phyloP scores from a whole-genome alignment of 2,329 filamentous ascomycete genomes.

The Phyllosticta citrichinensis region DNA sequence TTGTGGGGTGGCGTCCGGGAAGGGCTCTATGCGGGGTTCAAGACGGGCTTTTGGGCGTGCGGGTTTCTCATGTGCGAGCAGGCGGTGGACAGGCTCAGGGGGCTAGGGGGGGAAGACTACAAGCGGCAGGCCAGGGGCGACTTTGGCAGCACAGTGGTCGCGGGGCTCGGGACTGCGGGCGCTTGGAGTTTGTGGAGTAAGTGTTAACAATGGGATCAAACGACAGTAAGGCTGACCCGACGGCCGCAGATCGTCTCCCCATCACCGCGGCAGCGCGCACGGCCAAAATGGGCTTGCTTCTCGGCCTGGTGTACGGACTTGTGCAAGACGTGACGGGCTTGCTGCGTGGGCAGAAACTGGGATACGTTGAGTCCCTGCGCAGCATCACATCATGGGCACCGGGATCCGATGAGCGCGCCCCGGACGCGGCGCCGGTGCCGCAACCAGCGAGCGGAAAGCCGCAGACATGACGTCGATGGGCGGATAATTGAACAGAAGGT shows the following conservation, averaged over 20 bases:
- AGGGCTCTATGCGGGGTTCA: conserved; percentile 63
- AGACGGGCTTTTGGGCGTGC: conserved; percentile 61
- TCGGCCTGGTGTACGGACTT: conserved; percentile 71
- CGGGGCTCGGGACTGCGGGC: conserved; percentile 75
- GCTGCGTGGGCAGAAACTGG: conserved; percentile 59
- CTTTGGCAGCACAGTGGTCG: conserved; percentile 69
- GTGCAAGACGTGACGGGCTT: conserved; percentile 66
- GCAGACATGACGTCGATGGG: neutral
- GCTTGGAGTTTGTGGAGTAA: conserved; percentile 78
- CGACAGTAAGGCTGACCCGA: conserved; percentile 10
- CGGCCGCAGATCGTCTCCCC: conserved; percentile 62
- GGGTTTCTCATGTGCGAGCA: conserved; percentile 77
- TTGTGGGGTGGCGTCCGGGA: conserved; percentile 69
- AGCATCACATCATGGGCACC: neutral
- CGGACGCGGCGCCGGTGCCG: too few species aligned
- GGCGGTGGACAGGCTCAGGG: conserved; percentile 60
- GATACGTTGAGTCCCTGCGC: conserved; percentile 56
- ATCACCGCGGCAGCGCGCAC: conserved; percentile 52
- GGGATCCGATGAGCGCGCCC: neutral
- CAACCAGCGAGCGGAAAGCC: neutral
- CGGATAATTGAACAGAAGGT: neutral
- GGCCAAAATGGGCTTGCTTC: conserved; percentile 67
- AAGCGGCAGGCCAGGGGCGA: conserved; percentile 44
- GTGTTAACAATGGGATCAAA: conserved; percentile 23
- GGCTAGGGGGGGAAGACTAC: conserved; percentile 14